Evolutionary conservation across 768 basidiomycete species (phyloP), one percentile per base, ranked within the genome.

Genomic region (Pisolithus marmoratus): DNA sequence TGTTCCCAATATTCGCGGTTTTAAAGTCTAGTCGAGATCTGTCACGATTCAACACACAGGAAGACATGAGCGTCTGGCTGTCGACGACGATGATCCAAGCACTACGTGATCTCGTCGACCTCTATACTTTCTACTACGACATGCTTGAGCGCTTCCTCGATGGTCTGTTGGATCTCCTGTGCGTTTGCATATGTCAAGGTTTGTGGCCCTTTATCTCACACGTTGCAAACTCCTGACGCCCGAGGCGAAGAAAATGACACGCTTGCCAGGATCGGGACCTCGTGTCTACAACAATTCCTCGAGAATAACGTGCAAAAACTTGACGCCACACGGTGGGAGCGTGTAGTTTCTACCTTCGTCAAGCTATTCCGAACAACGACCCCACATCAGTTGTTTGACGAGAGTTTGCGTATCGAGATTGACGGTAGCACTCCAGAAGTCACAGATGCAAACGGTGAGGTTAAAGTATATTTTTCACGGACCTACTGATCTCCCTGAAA

Each of bases 51-150:
- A 89, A 79, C 66, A 94, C 93, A 5, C 93, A 96, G 62, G 96
- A 98, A 63, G 96, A 98, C 60, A 95, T 98, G 93, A 96, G 93
- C 60, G 94, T 99, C 24, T 99, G 96, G 96, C 70, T 99, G 43
- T 97, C 94, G 23, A 96, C 96, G 14, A 99, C 96, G 2, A 94
- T 99, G 90, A 96, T 98, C 46, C 94, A 97, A 64, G 96, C 96
- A 1, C 78, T 99, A 43, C 84, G 96, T 42, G 90, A 97, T 68
- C 77, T 98, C 55, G 90, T 99, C 53, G 92, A 95, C 63, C 80
- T 99, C 20, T 99, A 94, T 66, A 94, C 96, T 2, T 90, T 84
- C 71, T 94, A 93, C 73, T 98, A 97, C 64, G 86, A 90, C 48
- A 91, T 84, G 15, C 68, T 99, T 60, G 90, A 94, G 58, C 81